phyloP scores from a whole-genome alignment of 2,329 filamentous ascomycete species.

The Rhinocladiella similis region DNA sequence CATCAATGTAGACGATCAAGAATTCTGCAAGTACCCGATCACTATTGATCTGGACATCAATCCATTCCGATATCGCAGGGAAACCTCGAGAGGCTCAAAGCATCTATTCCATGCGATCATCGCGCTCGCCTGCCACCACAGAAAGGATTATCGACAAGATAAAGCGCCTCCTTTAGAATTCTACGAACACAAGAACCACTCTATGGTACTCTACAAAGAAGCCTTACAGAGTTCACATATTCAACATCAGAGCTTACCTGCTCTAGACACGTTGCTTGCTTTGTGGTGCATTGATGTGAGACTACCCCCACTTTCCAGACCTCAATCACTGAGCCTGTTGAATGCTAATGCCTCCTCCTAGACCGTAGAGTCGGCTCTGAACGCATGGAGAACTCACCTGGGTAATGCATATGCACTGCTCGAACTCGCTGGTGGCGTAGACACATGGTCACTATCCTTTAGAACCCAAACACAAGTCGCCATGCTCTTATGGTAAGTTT shows the following conservation, averaged over 20 bases:
- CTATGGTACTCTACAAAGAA: not conserved
- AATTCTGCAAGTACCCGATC: conserved; percentile 1
- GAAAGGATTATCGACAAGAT: not conserved
- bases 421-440: not conserved
- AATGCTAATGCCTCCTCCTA: not conserved
- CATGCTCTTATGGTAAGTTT: not conserved
- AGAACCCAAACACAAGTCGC: not conserved
- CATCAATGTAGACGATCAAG: not conserved
- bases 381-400: not conserved
- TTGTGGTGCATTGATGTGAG: conserved; percentile 2
- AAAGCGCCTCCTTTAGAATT: not conserved
- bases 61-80: not conserved
- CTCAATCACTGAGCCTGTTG: not conserved
- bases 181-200: not conserved
- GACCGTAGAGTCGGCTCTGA: not conserved
- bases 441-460: not conserved
- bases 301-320: not conserved
- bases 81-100: not conserved
- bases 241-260: not conserved
- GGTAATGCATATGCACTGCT: not conserved
- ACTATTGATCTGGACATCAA: not conserved
- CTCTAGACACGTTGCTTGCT: not conserved
- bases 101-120: conserved; percentile 1
- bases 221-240: not conserved
- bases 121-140: not conserved